These are phyloP conservation scores for Penicillium sp. DNA, from an alignment of 2,329 filamentous ascomycete genomes.

Conservation along the genomic window DNA sequence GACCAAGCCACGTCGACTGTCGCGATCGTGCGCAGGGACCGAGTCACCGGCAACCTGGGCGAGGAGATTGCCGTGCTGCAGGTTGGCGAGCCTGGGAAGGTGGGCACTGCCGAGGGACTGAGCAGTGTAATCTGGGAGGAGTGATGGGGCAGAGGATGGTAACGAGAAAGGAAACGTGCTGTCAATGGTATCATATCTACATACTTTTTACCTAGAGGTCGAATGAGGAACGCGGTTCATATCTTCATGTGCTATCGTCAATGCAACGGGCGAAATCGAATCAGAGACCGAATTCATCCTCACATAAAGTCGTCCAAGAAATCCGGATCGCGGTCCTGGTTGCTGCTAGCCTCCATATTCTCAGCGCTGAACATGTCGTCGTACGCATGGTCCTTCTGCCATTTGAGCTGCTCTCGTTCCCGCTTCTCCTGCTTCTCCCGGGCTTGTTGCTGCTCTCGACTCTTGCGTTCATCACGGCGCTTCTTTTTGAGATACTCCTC, in stretches of 20 bases:
- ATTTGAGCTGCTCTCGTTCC: constrained; percentile 86
- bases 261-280: neutral
- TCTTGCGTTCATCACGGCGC: constrained; percentile 63
- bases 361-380: constrained; percentile 88
- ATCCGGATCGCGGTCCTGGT: constrained; percentile 76
- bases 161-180: neutral
- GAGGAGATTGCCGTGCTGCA: constrained; percentile 31
- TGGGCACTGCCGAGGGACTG: constrained; percentile 31
- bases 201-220: neutral
- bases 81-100: constrained; percentile 32
- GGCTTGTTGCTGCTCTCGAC: constrained; percentile 41
- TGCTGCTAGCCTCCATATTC: constrained; percentile 73
- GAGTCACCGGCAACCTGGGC: constrained; percentile 60
- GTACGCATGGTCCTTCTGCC: constrained; percentile 96
- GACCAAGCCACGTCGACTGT: constrained; percentile 64
- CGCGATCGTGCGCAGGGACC: constrained; percentile 62
- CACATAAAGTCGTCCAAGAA: constrained; percentile 93
- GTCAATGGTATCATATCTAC: constrained; percentile 7
- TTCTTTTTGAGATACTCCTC: constrained; percentile 73
- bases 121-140: constrained; percentile 41
- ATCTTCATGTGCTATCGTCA: constrained; percentile 12
- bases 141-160: constrained; percentile 10
- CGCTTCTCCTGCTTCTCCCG: constrained; percentile 54
- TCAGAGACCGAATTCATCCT: constrained; percentile 18
- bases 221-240: constrained; percentile 5